Base-by-base conservation (phyloP, 1,139 yeast genomes). In the Lizanozyma gosingica region DNA sequence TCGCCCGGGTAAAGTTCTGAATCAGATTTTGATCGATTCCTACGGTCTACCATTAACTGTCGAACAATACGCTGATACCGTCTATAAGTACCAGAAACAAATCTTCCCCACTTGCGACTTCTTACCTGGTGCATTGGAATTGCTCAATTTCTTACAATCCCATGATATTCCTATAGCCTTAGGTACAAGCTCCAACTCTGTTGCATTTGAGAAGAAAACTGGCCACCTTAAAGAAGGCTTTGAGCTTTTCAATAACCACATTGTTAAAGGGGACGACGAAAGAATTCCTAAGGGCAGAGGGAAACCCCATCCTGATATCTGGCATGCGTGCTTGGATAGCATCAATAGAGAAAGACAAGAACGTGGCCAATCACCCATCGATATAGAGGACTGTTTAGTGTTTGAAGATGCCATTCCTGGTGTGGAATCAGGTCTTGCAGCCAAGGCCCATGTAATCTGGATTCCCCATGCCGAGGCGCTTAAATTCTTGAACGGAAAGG, bases 391-490 rank as follows among this genome's bases (percentile, higher is more conserved):
- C 54, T 85, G 95, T 52, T 62, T 92, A 34, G 83, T 92, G 1
- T 92, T 92, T 59, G 98, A 92, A 62, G 98, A 92, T 60, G 97
- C 96, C 2, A 67, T 87, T 37, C 90, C 95, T 1, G 97, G 97
- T 1, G 92, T 88, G 22, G 54, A 67, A 18, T 83, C 95, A 3
- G 98, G 95, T 8, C 70, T 66, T 46, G 83, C 88, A 9, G 86
- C 96, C 29, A 88, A 88, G n/a, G 85, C 87, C 14, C 73, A 70
- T 40, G 95, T 90, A 8, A 72, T 90, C 38, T 92, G 97, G 97
- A 83, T 90, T 15, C 97, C 98, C 3, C 94, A 90, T 57, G 70
- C 70, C 15, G 75, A 81, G 40, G 94, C 94, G 0, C 56, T 76
- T 36, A 65, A 70, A 27, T 73, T 75, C 15, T 59, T 83, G 38